A percentile compares a stretch with the other conserved stretches of the same genome.
Evolutionary conservation across 371 early-diverging fungal species (phyloP).

Genomic region (Syncephalastrum racemosum): DNA sequence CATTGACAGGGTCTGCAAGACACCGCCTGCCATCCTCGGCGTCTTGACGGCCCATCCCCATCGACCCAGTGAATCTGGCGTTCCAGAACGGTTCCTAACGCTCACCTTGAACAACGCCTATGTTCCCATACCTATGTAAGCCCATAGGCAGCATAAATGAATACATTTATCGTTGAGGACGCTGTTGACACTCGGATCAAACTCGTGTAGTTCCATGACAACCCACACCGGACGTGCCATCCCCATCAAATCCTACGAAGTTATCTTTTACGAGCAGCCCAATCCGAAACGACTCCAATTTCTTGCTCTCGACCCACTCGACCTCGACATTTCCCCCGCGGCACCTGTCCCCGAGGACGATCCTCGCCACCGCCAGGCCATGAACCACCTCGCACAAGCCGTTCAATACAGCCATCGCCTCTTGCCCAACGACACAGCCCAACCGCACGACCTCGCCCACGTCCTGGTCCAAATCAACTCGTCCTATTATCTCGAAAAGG

Average conservation of each 20-base stretch:
- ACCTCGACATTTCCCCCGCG: constrained; percentile 66
- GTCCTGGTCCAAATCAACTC: constrained; percentile 41
- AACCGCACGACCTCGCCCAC: no score
- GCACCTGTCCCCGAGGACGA: constrained; percentile 25
- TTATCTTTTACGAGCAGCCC: constrained; percentile 67
- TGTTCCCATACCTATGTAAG: constrained; percentile 35
- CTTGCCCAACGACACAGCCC: no score
- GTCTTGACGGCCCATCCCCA: constrained; percentile 8
- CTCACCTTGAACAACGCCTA: constrained; percentile 27
- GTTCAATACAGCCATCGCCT: no score
- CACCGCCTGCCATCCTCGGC: constrained; percentile 37
- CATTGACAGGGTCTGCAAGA: constrained; percentile 37
- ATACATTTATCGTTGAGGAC: no score
- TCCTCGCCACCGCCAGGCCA: not conserved
- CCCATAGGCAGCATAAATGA: not conserved
- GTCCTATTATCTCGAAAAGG: constrained; percentile 48
- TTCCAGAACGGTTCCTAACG: constrained; percentile 8
- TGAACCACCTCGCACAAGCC: no score
- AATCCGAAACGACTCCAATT: constrained; percentile 68
- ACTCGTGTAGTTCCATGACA: constrained; percentile 16
- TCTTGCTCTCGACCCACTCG: constrained; percentile 68
- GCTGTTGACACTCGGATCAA: not conserved
- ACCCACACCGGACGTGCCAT: constrained; percentile 7
- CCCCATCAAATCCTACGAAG: constrained; percentile 19
- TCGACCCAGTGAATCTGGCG: not conserved